phyloP scores from a whole-genome alignment of 108 stramenopile genomes.

The Fragilaria radians region DNA sequence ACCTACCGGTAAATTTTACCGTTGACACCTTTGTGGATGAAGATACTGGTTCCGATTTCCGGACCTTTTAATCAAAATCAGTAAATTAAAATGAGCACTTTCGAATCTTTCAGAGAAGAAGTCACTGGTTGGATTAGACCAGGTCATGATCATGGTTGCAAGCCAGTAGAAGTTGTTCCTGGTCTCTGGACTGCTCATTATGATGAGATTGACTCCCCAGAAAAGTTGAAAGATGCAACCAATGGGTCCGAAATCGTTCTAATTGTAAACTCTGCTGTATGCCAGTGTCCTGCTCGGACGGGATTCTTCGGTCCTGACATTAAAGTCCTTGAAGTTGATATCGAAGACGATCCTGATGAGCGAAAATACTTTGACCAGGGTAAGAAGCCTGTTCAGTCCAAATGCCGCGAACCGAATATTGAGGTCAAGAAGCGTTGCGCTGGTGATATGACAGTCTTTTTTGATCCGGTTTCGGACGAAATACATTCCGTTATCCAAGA shows the following conservation, averaged over 20 bases:
- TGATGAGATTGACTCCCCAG: not conserved
- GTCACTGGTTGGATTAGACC: not conserved
- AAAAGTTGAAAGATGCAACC: not conserved
- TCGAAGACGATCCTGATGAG: slow-evolving; percentile 4
- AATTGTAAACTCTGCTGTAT: slow-evolving; percentile 1
- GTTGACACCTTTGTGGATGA: too few species aligned
- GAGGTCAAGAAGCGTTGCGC: not conserved
- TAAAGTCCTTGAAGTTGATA: not conserved
- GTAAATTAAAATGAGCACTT: not conserved
- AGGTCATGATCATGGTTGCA: slow-evolving; percentile 2
- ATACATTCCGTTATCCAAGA: not conserved
- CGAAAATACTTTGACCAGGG: not conserved
- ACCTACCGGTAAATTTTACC: too few species aligned
- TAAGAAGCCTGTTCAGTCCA: not conserved
- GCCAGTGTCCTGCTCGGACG: not conserved
- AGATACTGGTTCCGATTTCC: too few species aligned
- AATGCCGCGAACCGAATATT: not conserved
- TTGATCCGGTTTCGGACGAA: not conserved
- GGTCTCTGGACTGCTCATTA: slow-evolving; percentile 7
- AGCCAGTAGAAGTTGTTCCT: not conserved
- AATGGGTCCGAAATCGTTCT: not conserved
- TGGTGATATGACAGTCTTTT: not conserved
- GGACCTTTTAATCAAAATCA: not conserved
- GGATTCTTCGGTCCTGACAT: not conserved
- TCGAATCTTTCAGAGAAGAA: not conserved